phyloP scores from a whole-genome alignment of 1,284 basidiomycete species.

The Trametes sp. region DNA sequence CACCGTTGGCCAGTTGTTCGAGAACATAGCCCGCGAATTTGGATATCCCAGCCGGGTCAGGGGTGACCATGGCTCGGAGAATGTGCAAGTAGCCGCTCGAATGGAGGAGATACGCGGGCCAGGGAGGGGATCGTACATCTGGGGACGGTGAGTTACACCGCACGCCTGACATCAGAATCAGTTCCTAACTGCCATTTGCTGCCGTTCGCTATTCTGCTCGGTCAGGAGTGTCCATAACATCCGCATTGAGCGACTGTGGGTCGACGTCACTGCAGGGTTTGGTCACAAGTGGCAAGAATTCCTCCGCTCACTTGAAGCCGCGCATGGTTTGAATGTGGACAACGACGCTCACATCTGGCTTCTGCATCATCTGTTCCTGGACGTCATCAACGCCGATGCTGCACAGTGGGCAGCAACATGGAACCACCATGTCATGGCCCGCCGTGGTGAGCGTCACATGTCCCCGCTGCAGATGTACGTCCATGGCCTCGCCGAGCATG shows the following conservation, averaged over 20 bases:
- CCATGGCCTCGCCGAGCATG: constrained; percentile 32
- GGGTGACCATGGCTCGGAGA: constrained; percentile 42
- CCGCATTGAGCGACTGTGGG: constrained; percentile 43
- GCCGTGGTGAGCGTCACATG: constrained; percentile 10
- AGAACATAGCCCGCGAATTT: constrained; percentile 9
- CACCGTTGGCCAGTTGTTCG: constrained; percentile 35
- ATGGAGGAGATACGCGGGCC: constrained; percentile 42
- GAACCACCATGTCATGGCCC: constrained; percentile 37
- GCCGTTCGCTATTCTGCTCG: too few species aligned
- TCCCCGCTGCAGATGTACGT: constrained; percentile 30
- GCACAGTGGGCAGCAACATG: constrained; percentile 33
- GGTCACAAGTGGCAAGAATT: constrained; percentile 46
- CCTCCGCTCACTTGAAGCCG: constrained; percentile 36
- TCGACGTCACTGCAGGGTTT: constrained; percentile 45
- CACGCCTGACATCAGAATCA: neutral
- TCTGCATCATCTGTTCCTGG: constrained; percentile 19
- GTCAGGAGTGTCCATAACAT: constrained; percentile 27
- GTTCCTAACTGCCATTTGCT: neutral
- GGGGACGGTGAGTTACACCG: constrained; percentile 41
- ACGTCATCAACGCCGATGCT: constrained; percentile 12
- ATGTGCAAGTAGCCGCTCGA: constrained; percentile 35
- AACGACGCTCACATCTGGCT: constrained; percentile 38
- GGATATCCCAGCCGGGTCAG: constrained; percentile 36
- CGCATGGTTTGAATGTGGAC: constrained; percentile 29
- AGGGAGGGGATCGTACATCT: constrained; percentile 45